Evolutionary conservation across 2,329 filamentous ascomycete genomes (phyloP).

Genomic region (Fusarium coffeatum): DNA sequence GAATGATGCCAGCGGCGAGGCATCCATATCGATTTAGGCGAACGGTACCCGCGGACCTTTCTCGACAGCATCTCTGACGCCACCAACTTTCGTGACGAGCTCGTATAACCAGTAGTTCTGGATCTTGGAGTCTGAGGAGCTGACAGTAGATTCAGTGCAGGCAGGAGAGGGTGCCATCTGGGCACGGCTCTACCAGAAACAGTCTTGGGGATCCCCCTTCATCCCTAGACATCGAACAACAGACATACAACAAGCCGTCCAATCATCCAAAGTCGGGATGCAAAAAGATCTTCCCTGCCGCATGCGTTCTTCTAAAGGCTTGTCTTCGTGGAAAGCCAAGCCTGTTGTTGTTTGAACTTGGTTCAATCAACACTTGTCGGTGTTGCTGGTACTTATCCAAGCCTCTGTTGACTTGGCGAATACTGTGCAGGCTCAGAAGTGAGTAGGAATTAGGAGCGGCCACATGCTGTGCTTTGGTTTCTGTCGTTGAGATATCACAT

Average conservation of each 20-base stretch:
- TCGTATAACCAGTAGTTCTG: not conserved
- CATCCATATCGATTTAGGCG: not conserved
- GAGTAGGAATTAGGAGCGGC: not conserved
- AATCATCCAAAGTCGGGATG: not conserved
- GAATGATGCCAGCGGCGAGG: not conserved
- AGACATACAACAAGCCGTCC: not conserved
- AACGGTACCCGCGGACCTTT: not conserved
- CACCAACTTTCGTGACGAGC: conserved; percentile 8
- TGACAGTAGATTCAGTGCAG: not conserved
- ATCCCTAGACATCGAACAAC: not conserved
- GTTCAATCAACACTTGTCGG: not conserved
- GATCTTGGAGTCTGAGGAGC: not conserved
- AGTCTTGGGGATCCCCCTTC: not conserved
- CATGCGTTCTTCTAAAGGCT: not conserved
- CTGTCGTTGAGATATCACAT: no score
- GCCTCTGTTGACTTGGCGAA: not conserved
- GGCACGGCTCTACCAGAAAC: not conserved
- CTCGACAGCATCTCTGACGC: conserved; percentile 15
- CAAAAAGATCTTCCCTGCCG: not conserved
- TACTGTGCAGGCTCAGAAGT: no score
- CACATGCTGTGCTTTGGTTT: not conserved
- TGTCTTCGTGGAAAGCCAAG: not conserved
- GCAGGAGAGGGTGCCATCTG: not conserved
- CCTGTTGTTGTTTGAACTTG: not conserved
- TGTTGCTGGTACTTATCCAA: not conserved